phyloP scores from a whole-genome alignment of 2,329 filamentous ascomycete genomes.

The Cladorrhinum sp. region DNA sequence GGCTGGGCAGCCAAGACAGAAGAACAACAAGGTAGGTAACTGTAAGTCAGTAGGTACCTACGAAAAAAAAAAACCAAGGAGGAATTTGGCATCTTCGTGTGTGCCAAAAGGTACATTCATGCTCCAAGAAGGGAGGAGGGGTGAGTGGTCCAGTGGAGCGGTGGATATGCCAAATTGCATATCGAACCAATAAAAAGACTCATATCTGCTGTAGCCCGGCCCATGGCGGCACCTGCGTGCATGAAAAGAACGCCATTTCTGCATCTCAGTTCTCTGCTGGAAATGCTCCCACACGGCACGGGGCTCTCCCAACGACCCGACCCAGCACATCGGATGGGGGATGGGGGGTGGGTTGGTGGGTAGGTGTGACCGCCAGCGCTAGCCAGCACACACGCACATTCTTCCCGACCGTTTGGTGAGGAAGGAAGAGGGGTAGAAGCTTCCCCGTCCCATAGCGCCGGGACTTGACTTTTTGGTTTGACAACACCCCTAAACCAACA shows the following conservation, averaged over 20 bases:
- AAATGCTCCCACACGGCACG: conserved; percentile 13
- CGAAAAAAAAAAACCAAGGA: neutral
- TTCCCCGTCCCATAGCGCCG: conserved; percentile 2
- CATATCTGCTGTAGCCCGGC: conserved; percentile 15
- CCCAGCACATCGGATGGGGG: conserved; percentile 18
- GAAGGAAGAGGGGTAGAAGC: conserved; percentile 1
- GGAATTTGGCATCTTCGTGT: neutral
- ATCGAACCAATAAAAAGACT: conserved; percentile 21
- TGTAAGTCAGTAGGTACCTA: too few species aligned
- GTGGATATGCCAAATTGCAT: conserved; percentile 19
- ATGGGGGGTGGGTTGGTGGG: too few species aligned
- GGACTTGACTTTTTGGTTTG: neutral
- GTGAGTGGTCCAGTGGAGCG: conserved; percentile 18
- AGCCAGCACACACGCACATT: neutral
- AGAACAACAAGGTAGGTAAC: neutral
- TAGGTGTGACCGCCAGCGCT: neutral
- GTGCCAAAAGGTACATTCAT: neutral
- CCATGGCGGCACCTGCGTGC: conserved; percentile 20
- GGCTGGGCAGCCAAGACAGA: neutral
- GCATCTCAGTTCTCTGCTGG: conserved; percentile 23
- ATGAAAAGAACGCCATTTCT: conserved; percentile 25
- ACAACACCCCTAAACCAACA: neutral
- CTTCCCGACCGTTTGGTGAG: conserved; percentile 6
- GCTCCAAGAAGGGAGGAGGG: conserved; percentile 3
- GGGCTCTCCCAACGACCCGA: conserved; percentile 11